Percentiles rank a stretch among this genome's conserved stretches.
These are phyloP conservation scores for Phaeolepiota aurea DNA, from an alignment of 768 basidiomycete genomes.

Conservation along the genomic window DNA sequence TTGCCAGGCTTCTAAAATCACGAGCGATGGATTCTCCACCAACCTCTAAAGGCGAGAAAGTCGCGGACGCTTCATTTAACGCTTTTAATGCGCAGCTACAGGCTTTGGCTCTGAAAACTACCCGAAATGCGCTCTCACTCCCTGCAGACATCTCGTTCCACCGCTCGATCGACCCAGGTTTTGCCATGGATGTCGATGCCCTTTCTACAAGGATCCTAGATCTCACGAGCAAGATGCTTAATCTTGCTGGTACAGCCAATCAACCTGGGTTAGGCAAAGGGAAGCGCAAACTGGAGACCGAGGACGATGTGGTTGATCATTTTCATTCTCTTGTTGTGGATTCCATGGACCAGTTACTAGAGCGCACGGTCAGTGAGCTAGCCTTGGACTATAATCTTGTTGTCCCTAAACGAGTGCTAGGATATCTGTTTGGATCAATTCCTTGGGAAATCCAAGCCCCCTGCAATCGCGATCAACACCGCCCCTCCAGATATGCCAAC, in stretches of 20 bases:
- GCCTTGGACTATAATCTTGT: neutral
- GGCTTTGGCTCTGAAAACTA: constrained; percentile 50
- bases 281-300: constrained; percentile 46
- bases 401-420: constrained; percentile 23
- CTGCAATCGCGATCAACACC: constrained; percentile 53
- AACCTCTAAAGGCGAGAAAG: too few species aligned
- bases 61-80: too few species aligned
- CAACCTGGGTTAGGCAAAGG: constrained; percentile 30
- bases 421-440: constrained; percentile 80
- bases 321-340: constrained; percentile 78
- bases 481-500: constrained; percentile 6
- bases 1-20: too few species aligned
- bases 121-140: constrained; percentile 50
- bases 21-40: too few species aligned
- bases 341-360: constrained; percentile 75
- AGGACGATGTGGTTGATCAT: constrained; percentile 81
- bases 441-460: constrained; percentile 60
- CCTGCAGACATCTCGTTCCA: constrained; percentile 83
- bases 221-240: constrained; percentile 58
- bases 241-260: constrained; percentile 28
- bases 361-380: constrained; percentile 57
- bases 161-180: constrained; percentile 68
- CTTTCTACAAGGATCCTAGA: constrained; percentile 60
- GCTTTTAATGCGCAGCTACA: constrained; percentile 53
- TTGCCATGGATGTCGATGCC: constrained; percentile 64